Evolutionary conservation across 2,329 filamentous ascomycete species (phyloP), one percentile per base, ranked within the genome.

Genomic region (Microdochium nivale): DNA sequence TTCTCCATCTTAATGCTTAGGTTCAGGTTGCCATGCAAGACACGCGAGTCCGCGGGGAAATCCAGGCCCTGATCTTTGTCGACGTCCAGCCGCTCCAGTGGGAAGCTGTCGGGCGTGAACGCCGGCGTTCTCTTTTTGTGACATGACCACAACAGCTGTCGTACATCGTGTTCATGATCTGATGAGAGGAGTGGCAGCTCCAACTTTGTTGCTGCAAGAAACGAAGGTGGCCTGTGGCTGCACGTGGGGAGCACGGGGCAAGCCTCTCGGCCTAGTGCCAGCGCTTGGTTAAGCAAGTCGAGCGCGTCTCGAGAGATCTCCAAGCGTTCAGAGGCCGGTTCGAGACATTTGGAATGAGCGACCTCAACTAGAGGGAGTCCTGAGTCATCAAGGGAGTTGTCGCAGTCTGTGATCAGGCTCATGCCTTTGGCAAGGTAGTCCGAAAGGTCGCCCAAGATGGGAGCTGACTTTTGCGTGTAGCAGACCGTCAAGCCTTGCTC

Each of bases 141-240:
- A 16, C 62, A 57, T 25, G 46, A 35, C 43, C 49, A 52, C 7
- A 54, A 50, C 8, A 65, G 53, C 49, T 63, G 53, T 27, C 53
- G 51, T 37, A 50, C 59, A 33, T 65, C 63, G 19, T 59, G 58
- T n/a, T 64, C 63, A 13, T 59, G 57, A 14, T 66, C 61, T 25
- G 52, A 61, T 25, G 16, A 35, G 25, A 66, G 53, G 16, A 60
- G 50, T 1, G 63, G 63, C 1, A 32, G 50, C 23, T 64, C 61
- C n/a, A 67, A 14, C 52, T 62, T 64, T 25, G 62, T 40, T 14
- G 43, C 48, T 16, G 51, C 37, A 4, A 54, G 40, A 23, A 48
- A 46, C 46, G 47, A 48, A 49, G 5, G 47, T 23, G 11, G 11
- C 3, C 7, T 48, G 35, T 16, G 11, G 48, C 2, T 16, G 27